A percentile compares a stretch with the other conserved stretches of the same genome.
Evolutionary conservation across 495 filamentous ascomycete genomes (phyloP).

Genomic region (Friedmanniomyces endolithicus): DNA sequence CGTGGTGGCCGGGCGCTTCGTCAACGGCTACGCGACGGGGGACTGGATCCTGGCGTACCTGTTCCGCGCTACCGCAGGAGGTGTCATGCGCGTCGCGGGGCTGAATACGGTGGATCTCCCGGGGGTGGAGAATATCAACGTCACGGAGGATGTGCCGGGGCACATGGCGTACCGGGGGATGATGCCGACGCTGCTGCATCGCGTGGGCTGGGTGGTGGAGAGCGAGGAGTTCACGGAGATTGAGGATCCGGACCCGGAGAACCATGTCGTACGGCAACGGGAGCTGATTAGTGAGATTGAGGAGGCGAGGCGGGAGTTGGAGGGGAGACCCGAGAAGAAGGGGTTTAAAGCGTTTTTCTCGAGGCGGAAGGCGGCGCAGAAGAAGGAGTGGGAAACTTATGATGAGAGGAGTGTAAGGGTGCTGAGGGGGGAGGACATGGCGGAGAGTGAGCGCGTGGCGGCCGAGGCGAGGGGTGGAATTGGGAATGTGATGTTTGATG

Average conservation of each 20-base stretch:
- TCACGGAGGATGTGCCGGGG: conserved; percentile 73
- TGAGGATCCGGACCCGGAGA: conserved; percentile 92
- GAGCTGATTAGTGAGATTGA: conserved; percentile 96
- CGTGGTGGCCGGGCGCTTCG: conserved; percentile 78
- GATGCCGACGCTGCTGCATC: conserved; percentile 75
- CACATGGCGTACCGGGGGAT: conserved; percentile 94
- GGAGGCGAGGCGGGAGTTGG: conserved; percentile 76
- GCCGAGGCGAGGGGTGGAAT: conserved; percentile 18
- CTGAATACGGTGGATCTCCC: conserved; percentile 70
- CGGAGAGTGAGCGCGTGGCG: conserved; percentile 26
- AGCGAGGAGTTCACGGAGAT: conserved; percentile 95
- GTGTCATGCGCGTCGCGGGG: conserved; percentile 84
- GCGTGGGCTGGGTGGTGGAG: conserved; percentile 79
- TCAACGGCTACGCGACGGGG: conserved; percentile 87
- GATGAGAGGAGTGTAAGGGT: conserved; percentile 40
- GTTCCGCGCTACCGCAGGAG: conserved; percentile 86
- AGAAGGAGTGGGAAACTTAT: conserved; percentile 94
- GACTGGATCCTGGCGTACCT: conserved; percentile 97
- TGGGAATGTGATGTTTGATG: conserved; percentile 71
- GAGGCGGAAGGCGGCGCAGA: conserved; percentile 51
- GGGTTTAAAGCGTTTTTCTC: conserved; percentile 36
- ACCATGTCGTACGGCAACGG: conserved; percentile 72
- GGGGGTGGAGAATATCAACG: conserved; percentile 79
- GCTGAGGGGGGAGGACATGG: conserved; percentile 30
- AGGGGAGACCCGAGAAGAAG: conserved; percentile 57